These are phyloP conservation scores for Kingdonia uniflora DNA, from an alignment of 164 flowering plant genomes.

Conservation along the genomic window DNA sequence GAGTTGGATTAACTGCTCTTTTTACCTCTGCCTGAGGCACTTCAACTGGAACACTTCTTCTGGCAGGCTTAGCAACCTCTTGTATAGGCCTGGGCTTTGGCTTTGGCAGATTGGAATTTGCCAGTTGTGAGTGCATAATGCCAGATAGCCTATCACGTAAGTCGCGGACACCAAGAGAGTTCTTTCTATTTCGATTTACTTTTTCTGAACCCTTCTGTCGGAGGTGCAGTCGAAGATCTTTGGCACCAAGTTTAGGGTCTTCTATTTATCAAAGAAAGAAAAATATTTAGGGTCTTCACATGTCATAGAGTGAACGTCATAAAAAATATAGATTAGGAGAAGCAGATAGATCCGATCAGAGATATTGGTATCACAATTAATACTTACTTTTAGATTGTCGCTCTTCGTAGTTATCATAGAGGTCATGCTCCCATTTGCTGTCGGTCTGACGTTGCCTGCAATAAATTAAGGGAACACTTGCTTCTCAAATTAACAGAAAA, in stretches of 20 bases:
- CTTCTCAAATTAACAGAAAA: no score
- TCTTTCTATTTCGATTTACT: conserved; percentile 34
- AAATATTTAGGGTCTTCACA: conserved; percentile 23
- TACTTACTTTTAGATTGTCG: conserved; percentile 54
- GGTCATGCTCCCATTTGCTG: conserved; percentile 98
- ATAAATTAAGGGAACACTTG: conserved; percentile 7
- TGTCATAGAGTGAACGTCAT: conserved; percentile 22
- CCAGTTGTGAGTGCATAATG: conserved; percentile 39
- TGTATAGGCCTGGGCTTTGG: conserved; percentile 6
- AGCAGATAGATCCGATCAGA: neutral
- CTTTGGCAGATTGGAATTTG: conserved; percentile 35
- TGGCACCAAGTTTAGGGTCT: conserved; percentile 51
- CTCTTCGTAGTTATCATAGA: conserved; percentile 31
- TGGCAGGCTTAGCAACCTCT: conserved; percentile 36
- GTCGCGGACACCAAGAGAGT: conserved; percentile 42
- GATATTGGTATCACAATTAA: conserved; percentile 9
- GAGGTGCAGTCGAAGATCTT: conserved; percentile 84
- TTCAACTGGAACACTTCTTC: conserved; percentile 35
- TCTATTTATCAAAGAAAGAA: no score
- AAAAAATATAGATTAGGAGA: conserved; percentile 18
- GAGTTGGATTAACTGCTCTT: conserved; percentile 25
- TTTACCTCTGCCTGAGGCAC: conserved; percentile 32
- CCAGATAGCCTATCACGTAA: conserved; percentile 91
- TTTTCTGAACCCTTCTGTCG: conserved; percentile 52
- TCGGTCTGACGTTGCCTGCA: conserved; percentile 72